phyloP scores from a whole-genome alignment of 192 early-diverging fungal genomes.

The Coemansia brasiliensis region DNA sequence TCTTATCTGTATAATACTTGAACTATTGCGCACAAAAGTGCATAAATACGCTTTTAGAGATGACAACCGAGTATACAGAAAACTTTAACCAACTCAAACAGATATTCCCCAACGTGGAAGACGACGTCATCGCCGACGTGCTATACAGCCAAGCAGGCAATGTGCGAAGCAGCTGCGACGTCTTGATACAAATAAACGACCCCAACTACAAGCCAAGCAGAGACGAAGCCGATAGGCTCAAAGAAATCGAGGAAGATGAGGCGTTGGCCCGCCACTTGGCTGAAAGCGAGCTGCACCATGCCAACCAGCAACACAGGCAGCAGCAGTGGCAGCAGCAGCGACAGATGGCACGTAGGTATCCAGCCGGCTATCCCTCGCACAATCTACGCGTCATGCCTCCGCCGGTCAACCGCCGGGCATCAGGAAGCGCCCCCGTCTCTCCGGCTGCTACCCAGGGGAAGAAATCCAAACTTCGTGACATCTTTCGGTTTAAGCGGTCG shows the following conservation, averaged over 20 bases:
- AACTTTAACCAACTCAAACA: slow-evolving; percentile 19
- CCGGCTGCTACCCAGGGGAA: slow-evolving; percentile 10
- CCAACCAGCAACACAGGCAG: background rate
- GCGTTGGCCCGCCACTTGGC: slow-evolving; percentile 25
- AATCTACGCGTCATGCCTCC: background rate
- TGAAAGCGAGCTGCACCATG: slow-evolving; percentile 20
- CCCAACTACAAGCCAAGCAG: slow-evolving; percentile 32
- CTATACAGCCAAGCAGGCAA: slow-evolving; percentile 19
- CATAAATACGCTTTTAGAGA: background rate
- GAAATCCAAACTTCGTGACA: slow-evolving; percentile 34
- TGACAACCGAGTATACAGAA: slow-evolving; percentile 3
- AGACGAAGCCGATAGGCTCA: slow-evolving; percentile 7
- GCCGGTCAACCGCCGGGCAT: slow-evolving; percentile 2
- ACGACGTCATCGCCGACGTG: slow-evolving; percentile 28
- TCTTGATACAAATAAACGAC: slow-evolving; percentile 37
- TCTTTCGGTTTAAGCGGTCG: slow-evolving; percentile 20
- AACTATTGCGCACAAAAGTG: too few species aligned
- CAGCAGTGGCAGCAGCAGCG: background rate
- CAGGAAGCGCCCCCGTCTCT: background rate
- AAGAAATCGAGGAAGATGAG: slow-evolving; percentile 20
- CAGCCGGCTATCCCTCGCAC: background rate
- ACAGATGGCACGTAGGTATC: slow-evolving; percentile 1
- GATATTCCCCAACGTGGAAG: slow-evolving; percentile 42
- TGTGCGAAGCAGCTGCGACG: slow-evolving; percentile 16
- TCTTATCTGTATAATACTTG: too few species aligned